phyloP scores from a whole-genome alignment of 495 filamentous ascomycete species.

The Podospora bellae-mahoneyi region DNA sequence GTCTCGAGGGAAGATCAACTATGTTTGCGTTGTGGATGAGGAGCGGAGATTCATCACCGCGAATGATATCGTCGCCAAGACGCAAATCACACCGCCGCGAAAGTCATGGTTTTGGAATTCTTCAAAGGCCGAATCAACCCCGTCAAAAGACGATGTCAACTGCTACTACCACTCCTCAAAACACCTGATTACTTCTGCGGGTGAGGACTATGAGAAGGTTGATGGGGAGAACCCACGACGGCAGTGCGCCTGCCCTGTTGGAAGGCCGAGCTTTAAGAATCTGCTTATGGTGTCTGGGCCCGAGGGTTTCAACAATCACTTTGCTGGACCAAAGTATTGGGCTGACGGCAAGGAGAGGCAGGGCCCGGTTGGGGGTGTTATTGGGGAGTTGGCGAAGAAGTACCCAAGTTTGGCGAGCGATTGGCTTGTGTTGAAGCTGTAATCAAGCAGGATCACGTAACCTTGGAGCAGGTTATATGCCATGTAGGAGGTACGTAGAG shows the following conservation, averaged over 20 bases:
- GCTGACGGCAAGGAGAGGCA: slow-evolving; percentile 66
- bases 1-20: slow-evolving; percentile 53
- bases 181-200: not conserved
- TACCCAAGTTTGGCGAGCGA: slow-evolving; percentile 26
- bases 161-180: slow-evolving; percentile 14
- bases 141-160: not conserved
- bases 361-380: slow-evolving; percentile 51
- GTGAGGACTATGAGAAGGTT: not conserved
- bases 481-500: not conserved
- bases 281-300: slow-evolving; percentile 81
- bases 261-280: slow-evolving; percentile 40
- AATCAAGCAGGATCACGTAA: slow-evolving; percentile 1
- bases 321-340: slow-evolving; percentile 76
- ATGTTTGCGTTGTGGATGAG: slow-evolving; percentile 77
- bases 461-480: not conserved
- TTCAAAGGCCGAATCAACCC: not conserved
- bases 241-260: not conserved
- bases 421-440: slow-evolving; percentile 54
- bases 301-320: slow-evolving; percentile 78
- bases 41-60: slow-evolving; percentile 59
- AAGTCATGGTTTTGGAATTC: not conserved
- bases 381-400: slow-evolving; percentile 33
- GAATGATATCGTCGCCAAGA: slow-evolving; percentile 7
- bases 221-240: not conserved
- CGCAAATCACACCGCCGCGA: not conserved